Base-by-base conservation (phyloP, 2,329 filamentous ascomycete species). In the Coniochaeta sp. region DNA sequence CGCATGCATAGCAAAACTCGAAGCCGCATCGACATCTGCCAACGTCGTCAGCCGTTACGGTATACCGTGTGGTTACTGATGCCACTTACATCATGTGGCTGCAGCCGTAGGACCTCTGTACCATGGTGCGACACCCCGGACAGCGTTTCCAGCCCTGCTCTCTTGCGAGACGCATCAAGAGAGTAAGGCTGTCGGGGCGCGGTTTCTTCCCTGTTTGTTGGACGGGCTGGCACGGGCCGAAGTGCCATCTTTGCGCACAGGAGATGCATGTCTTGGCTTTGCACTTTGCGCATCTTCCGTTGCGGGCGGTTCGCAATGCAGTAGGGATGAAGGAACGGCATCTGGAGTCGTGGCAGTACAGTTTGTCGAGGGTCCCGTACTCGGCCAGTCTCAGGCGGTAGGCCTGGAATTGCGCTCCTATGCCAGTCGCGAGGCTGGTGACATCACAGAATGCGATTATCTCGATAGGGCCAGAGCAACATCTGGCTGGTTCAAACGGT, bases 1-100 rank as follows among this genome's bases (percentile, higher is more conserved):
- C 55, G 20, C 58, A 60, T n/a, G 51, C 49, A 31, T 58, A 60
- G 30, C 56, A 60, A 27, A 54, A 60, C n/a, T 58, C 38, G 26
- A 31, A 51, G 0, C 55, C 56, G 31, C 56, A 60, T 3, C 52
- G 20, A 30, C 57, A 57, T 3, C 56, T 59, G 24, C n/a, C 8
- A 32, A 12, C 22, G 22, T n/a, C 24, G 40, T 35, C 46, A 49
- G 26, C 26, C 47, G 4, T n/a, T 12, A n/a, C 4, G 7, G 6
- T 46, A n/a, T 30, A 14, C 4, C 10, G 26, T 14, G n/a, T 27
- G 6, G 12, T n/a, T n/a, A n/a, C n/a, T n/a, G n/a, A n/a, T n/a
- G 13, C 12, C 22, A 46, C 38, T 51, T 10, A 59, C 57, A 10
- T 20, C 22, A 60, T 60, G 38, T 58, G 56, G 38, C 57, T 56